phyloP scores from a whole-genome alignment of 2,329 filamentous ascomycete species.

The Penicillium griseofulvum region DNA sequence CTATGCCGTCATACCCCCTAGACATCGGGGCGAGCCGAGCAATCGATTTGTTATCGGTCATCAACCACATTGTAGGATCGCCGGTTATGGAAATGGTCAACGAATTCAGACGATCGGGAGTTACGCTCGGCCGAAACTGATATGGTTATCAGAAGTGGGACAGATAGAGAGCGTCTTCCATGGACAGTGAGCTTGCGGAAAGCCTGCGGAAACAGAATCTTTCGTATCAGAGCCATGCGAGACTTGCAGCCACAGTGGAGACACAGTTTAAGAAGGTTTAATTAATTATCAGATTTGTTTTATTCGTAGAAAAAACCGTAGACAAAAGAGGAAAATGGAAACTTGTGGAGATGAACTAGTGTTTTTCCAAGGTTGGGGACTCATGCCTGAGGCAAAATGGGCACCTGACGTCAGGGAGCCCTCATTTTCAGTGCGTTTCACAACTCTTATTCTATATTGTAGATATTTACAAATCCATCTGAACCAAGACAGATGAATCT shows the following conservation, averaged over 20 bases:
- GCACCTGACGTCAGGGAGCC: conserved; percentile 20
- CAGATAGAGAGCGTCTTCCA: not conserved
- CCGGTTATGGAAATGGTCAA: not conserved
- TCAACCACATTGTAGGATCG: not conserved
- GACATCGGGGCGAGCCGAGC: conserved; percentile 16
- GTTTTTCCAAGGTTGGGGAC: not conserved
- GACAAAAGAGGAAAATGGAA: not conserved
- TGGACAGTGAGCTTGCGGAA: not conserved
- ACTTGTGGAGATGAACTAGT: not conserved
- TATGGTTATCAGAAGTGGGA: conserved; percentile 1
- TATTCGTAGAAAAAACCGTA: not conserved
- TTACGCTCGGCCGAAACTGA: not conserved
- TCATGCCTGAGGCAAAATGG: conserved; percentile 6
- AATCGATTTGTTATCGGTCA: conserved; percentile 9
- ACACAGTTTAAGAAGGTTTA: not conserved
- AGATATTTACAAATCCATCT: not conserved
- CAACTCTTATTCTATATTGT: not conserved
- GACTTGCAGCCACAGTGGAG: not conserved
- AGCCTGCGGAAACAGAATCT: not conserved
- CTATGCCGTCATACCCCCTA: conserved; percentile 19
- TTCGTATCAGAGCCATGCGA: not conserved
- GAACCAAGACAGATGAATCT: too few species aligned
- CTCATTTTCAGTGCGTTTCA: not conserved
- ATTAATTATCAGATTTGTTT: not conserved
- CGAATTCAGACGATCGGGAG: not conserved